These are phyloP conservation scores for Nakaseomyces delphensis DNA, from an alignment of 1,139 yeast genomes.

Conservation along the genomic window DNA sequence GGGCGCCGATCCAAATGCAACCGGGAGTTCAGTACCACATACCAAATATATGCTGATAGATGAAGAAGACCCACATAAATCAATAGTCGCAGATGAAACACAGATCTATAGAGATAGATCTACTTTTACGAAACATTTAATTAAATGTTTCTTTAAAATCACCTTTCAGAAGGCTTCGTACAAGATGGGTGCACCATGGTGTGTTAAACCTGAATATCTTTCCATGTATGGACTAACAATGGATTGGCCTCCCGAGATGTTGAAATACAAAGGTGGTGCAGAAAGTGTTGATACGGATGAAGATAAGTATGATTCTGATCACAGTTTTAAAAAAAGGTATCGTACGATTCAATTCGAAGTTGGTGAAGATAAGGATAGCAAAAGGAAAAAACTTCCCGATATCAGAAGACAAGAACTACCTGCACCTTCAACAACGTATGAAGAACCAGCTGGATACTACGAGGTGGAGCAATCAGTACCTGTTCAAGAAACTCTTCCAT, in stretches of 20 bases:
- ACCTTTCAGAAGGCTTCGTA: constrained; percentile 68
- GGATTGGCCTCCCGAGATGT: constrained; percentile 30
- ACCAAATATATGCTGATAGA: constrained; percentile 60
- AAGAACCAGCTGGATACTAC: constrained; percentile 3
- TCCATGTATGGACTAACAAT: constrained; percentile 33
- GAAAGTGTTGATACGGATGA: constrained; percentile 10
- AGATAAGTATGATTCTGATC: constrained; percentile 9
- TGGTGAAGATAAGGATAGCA: constrained; percentile 12
- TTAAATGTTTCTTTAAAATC: constrained; percentile 80
- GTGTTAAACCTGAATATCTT: constrained; percentile 65
- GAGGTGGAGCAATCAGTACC: constrained; percentile 8
- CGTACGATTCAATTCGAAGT: constrained; percentile 8
- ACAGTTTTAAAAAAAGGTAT: constrained; percentile 11
- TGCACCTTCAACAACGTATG: constrained; percentile 6
- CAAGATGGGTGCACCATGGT: constrained; percentile 94
- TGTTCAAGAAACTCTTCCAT: constrained; percentile 8
- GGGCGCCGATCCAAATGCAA: constrained; percentile 28
- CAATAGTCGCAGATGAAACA: constrained; percentile 62
- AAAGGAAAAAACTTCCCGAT: constrained; percentile 8
- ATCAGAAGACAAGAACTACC: constrained; percentile 12
- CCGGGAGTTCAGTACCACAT: constrained; percentile 47
- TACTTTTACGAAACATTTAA: constrained; percentile 79
- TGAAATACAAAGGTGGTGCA: constrained; percentile 27
- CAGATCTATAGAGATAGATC: constrained; percentile 77
- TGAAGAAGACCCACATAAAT: constrained; percentile 42